Evolutionary conservation across 225 moss, liverwort and hornwort genomes (phyloP), one percentile per base, ranked within the genome.

Genomic region (Physcomitrium patens): DNA sequence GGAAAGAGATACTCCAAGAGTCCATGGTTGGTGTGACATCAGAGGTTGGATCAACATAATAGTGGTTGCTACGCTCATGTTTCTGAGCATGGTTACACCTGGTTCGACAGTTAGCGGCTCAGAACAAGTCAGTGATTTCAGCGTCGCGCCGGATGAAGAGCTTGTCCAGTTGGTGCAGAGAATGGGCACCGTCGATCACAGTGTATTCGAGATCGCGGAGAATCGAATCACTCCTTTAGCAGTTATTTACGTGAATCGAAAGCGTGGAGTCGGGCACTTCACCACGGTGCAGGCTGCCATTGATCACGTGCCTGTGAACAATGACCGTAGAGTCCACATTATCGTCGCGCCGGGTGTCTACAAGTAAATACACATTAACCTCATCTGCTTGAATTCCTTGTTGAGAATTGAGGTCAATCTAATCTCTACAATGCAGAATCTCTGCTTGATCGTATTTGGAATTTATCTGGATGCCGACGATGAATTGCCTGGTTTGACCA

Each of bases 281-380:
- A 72, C 65, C 5, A 55, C 79, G 45, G 82, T 86, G 69, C 86
- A 86, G 44, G 83, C 77, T 22, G 86, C 86, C 69, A 75, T 86
- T 16, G 78, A 83, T 65, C 70, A 74, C 9, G 80, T 86, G 16
- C 83, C 83, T 22, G 52, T 19, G 54, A 49, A 77, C 22, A 80
- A 80, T 24, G 47, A 59, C 27, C 71, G 50, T 0, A 77, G 86
- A 1, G 75, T 86, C 68, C 76, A 69, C 41, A 86, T 86, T 68
- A 48, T 72, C 5, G 71, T 86, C 12, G 78, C 84, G 50, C 69
- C 80, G 0, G 86, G 83, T 9, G 44, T 81, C 55, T 84, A 84
- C 71, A 78, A 75, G 83, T 86, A 84, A 83, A 37, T 37, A 37
- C 7, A 37, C 2, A 37, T 7, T 4, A 37, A 37, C 31, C 31